phyloP scores from a whole-genome alignment of 495 filamentous ascomycete species.

The Cercophora sp. region DNA sequence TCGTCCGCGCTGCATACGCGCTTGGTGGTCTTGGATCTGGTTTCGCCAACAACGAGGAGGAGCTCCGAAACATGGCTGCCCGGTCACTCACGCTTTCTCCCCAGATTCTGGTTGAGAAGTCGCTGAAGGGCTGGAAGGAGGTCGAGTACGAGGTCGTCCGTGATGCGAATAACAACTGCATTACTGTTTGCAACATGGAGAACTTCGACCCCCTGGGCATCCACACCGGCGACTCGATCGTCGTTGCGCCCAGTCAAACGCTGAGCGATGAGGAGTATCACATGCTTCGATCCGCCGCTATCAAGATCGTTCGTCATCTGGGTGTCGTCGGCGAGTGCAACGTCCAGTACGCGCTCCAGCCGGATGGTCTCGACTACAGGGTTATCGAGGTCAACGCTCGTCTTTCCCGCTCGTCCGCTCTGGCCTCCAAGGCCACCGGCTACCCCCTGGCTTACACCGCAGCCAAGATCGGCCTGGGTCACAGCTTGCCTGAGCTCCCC shows the following conservation, averaged over 20 bases:
- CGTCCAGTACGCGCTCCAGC: conserved; percentile 94
- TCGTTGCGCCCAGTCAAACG: conserved; percentile 93
- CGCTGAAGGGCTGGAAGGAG: conserved; percentile 99
- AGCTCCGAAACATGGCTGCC: conserved; percentile 87
- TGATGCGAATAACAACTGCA: conserved; percentile 93
- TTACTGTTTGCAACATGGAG: conserved; percentile 99
- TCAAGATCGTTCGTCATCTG: conserved; percentile 93
- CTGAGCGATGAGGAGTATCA: conserved; percentile 97
- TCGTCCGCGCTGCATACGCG: conserved; percentile 93
- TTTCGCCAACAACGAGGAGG: conserved; percentile 91
- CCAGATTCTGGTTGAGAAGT: conserved; percentile 97
- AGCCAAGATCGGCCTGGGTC: conserved; percentile 93
- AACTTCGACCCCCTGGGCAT: conserved; percentile 97
- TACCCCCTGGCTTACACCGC: conserved; percentile 96
- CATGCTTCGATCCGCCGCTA: conserved; percentile 94
- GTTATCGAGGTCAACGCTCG: conserved; percentile 98
- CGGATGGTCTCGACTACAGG: conserved; percentile 90
- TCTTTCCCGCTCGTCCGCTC: conserved; percentile 90
- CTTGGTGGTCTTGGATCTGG: conserved; percentile 93
- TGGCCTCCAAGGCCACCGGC: conserved; percentile 96
- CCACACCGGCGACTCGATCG: conserved; percentile 95
- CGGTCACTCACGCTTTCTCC: conserved; percentile 91
- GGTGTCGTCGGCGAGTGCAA: conserved; percentile 98
- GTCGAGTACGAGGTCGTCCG: conserved; percentile 97
- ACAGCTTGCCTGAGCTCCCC: conserved; percentile 89